Evolutionary conservation across 371 early-diverging fungal genomes (phyloP), one percentile per base, ranked within the genome.

Genomic region (Cokeromyces recurvatus): DNA sequence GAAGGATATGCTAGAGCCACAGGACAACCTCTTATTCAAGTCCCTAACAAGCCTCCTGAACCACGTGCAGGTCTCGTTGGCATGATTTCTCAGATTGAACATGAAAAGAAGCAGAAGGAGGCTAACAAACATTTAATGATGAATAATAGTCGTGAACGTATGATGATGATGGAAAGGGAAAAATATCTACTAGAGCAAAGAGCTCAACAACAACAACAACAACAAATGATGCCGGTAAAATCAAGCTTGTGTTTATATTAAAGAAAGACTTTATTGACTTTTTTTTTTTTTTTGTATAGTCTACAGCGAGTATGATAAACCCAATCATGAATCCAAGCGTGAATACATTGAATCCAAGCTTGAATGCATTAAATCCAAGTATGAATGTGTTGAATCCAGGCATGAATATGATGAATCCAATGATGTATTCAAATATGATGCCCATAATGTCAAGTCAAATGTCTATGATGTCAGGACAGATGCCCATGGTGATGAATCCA

Each of bases 31-130:
- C 39, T 74, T 6, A 64, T 74, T 8, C 60, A 66, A 31, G 44
- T 71, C 2, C 66, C 66, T 2, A 57, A 56, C 35, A 74, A 70
- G 38, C 66, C 60, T 2, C 51, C 59, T 15, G 62, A 64, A 43
- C 71, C 71, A 21, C 64, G 64, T 17, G 52, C 69, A 25, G 75
- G 75, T 32, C 36, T 74, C 8, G 61, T 74, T 2, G 73, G 73
- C 22, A 60, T 69, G 63, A 74, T 74, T 20, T 66, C 74, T 4
- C 74, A 69, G 39, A 46, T 69, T 16, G 74, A 74, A 32, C 52
- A 66, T 32, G 67, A 64, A 29, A 66, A 60, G 32, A 64, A 65
- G 23, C 58, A 59, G 31, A 64, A 63, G 31, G 64, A 67, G 10
- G 15, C 57, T 6, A 53, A 43, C 16, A 64, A 63, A 21, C 48